These are phyloP conservation scores for Dactylellina cionopaga DNA, from an alignment of 2,329 filamentous ascomycete species.

Conservation along the genomic window DNA sequence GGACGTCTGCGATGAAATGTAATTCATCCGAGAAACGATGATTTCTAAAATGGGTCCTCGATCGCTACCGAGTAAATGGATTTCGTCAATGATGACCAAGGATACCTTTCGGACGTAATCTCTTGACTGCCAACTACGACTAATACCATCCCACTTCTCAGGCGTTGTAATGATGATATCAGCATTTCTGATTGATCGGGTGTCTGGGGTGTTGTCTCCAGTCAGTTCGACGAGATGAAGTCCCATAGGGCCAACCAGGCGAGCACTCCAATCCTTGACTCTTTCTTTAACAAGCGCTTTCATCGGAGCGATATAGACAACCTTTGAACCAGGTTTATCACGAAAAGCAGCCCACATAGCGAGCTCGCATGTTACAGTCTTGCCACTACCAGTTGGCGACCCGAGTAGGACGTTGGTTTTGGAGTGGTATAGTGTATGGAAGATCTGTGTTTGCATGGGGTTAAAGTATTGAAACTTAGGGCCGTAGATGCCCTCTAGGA, in stretches of 20 bases:
- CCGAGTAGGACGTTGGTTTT: slow-evolving; percentile 90
- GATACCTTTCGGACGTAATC: slow-evolving; percentile 95
- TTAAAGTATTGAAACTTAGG: slow-evolving; percentile 96
- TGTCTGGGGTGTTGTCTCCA: slow-evolving; percentile 97
- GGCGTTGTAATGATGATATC: slow-evolving; percentile 98
- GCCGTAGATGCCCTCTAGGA: slow-evolving; percentile 86
- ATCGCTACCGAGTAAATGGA: slow-evolving; percentile 94
- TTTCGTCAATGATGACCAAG: slow-evolving; percentile 97
- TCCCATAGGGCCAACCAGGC: slow-evolving; percentile 83
- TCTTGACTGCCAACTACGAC: slow-evolving; percentile 97
- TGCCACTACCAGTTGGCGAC: slow-evolving; percentile 95
- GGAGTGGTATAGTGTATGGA: slow-evolving; percentile 95
- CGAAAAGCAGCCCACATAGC: slow-evolving; percentile 99
- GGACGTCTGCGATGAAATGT: slow-evolving; percentile 93
- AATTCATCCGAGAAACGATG: slow-evolving; percentile 94
- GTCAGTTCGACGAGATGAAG: slow-evolving; percentile 94
- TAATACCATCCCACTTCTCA: slow-evolving; percentile 99
- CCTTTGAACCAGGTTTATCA: slow-evolving; percentile 91
- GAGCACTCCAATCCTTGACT: slow-evolving; percentile 90
- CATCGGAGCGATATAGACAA: slow-evolving; percentile 99
- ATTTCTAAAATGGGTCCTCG: slow-evolving; percentile 93
- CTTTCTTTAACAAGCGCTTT: slow-evolving; percentile 96
- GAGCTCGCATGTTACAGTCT: slow-evolving; percentile 93
- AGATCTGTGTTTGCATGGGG: slow-evolving; percentile 98
- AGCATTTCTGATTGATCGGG: slow-evolving; percentile 90